Conservation (phyloP, 2,329 filamentous ascomycete genomes). For the Beauveria varroae region DNA sequence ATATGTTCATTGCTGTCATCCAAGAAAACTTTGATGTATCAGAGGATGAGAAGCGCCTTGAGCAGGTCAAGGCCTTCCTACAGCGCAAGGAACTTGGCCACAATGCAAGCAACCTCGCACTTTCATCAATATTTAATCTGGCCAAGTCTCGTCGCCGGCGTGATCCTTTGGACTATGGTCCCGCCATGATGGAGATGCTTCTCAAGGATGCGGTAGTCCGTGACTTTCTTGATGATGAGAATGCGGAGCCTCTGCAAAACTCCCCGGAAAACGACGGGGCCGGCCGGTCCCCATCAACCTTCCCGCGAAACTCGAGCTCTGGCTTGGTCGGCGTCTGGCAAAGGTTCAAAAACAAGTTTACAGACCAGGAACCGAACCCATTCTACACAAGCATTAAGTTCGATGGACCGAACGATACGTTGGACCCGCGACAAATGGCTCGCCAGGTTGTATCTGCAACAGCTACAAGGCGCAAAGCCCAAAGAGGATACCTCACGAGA, state of each 20-base stretch:
- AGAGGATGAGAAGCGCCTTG: constrained; percentile 93
- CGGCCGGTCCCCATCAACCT: not conserved
- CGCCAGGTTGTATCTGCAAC: constrained; percentile 81
- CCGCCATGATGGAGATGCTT: constrained; percentile 90
- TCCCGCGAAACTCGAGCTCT: not conserved
- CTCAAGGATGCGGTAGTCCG: constrained; percentile 91
- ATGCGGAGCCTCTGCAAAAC: constrained; percentile 23
- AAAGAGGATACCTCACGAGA: constrained; percentile 80
- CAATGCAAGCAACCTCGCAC: constrained; percentile 64
- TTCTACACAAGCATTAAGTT: constrained; percentile 77
- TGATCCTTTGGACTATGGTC: constrained; percentile 87
- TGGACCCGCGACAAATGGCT: constrained; percentile 83
- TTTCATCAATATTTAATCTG: constrained; percentile 63
- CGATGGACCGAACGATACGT: constrained; percentile 64
- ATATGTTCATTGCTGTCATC: constrained; percentile 99
- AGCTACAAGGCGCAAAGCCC: constrained; percentile 74
- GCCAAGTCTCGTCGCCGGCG: constrained; percentile 52
- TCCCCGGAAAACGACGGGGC: constrained; percentile 17
- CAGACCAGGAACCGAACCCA: constrained; percentile 75
- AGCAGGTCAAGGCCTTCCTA: constrained; percentile 92
- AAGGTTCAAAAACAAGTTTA: constrained; percentile 47
- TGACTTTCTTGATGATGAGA: constrained; percentile 78
- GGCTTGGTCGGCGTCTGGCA: constrained; percentile 54
- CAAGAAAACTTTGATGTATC: constrained; percentile 99
- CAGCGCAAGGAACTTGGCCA: constrained; percentile 80